These are phyloP conservation scores for Fusarium verticillioides DNA, from an alignment of 2,329 filamentous ascomycete genomes.

Conservation along the genomic window DNA sequence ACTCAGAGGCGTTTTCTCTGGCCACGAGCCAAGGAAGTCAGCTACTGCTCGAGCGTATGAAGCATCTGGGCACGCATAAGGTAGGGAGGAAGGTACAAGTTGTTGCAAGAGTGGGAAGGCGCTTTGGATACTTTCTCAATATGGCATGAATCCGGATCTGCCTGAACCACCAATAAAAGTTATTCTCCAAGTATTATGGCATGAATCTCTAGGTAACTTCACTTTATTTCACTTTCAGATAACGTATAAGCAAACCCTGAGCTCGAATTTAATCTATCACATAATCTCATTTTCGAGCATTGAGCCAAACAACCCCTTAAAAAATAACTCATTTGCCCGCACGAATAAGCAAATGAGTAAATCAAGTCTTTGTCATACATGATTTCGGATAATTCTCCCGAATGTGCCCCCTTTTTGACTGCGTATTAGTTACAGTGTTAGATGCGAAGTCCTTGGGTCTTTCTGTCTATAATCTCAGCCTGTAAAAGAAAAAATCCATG, in stretches of 20 bases:
- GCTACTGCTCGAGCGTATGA: neutral
- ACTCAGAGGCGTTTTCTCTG: neutral
- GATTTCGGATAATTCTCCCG: constrained; percentile 46
- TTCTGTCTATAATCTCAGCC: constrained; percentile 53
- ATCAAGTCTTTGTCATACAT: constrained; percentile 50
- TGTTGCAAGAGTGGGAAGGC: neutral
- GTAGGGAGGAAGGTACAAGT: neutral
- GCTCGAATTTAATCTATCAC: constrained; percentile 38
- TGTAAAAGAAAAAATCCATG: constrained; percentile 48
- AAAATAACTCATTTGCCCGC: constrained; percentile 33
- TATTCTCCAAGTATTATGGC: neutral
- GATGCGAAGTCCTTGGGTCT: constrained; percentile 46
- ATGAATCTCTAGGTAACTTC: neutral
- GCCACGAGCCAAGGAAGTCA: neutral
- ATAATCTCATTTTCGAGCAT: constrained; percentile 35
- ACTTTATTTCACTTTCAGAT: neutral
- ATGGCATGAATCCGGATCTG: neutral
- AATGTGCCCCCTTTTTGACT: constrained; percentile 49
- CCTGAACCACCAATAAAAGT: neutral
- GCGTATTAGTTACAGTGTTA: constrained; percentile 53
- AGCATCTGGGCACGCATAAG: neutral
- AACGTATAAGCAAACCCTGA: constrained; percentile 21
- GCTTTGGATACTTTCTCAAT: neutral
- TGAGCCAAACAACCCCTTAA: constrained; percentile 28
- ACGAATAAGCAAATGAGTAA: constrained; percentile 41